Evolutionary conservation across 108 stramenopile species (phyloP), one percentile per base, ranked within the genome.

Genomic region (Mediolabrus comicus): DNA sequence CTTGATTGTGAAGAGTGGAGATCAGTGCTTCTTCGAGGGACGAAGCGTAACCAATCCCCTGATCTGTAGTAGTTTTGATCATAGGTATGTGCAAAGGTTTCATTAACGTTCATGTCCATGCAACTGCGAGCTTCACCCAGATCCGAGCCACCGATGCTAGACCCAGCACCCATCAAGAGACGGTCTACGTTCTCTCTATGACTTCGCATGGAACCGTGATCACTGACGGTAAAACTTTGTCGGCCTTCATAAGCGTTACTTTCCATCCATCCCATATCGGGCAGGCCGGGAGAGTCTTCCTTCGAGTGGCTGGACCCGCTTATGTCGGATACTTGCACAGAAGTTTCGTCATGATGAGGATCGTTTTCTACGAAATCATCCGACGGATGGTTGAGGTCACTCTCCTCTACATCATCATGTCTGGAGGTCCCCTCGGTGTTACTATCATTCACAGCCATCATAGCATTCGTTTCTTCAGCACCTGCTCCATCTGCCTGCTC

Each of bases 141-240:
- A 49, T 49, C 46, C 46, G 46, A 49, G 7, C 19, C 46, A 22
- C 46, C 46, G 46, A 49, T 49, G 46, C 46, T 49, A 22, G 46
- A 49, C 9, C 19, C 46, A 49, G 46, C 22, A 9, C 46, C 46
- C 3, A n/a, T 49, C n/a, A 49, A 22, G 1, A 49, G 22, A 5
- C 46, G 46, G 22, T 49, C 19, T 49, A 49, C 46, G n/a, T 49
- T 49, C 46, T 49, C 46, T 49, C 46, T 49, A 49, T 22, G 46
- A 5, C 19, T 22, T 8, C 46, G 46, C 46, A 49, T 49, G 46
- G 46, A 49, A 22, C 46, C 46, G 7, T 22, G 22, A 49, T 49
- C 46, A 6, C 46, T 49, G 46, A 49, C 46, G 46, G 3, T 49
- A 49, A 49, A 49, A 49, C 46, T 49, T 49, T 22, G 17, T 22